These are phyloP conservation scores for Panaeolus papilionaceus DNA, from an alignment of 768 basidiomycete genomes.

Conservation along the genomic window DNA sequence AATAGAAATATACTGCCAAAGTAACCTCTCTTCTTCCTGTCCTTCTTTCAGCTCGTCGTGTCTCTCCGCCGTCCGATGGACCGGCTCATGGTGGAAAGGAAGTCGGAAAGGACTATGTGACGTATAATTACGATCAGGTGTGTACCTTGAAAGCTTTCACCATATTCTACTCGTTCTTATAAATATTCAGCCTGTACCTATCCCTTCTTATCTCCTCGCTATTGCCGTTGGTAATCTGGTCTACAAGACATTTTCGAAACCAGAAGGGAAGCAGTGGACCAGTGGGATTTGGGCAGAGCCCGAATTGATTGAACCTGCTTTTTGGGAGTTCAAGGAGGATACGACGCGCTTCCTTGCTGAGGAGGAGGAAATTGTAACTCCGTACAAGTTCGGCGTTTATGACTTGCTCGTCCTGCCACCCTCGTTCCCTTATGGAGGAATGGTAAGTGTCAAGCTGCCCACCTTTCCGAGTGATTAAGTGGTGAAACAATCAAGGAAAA, in stretches of 20 bases:
- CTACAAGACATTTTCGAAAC: slow-evolving; percentile 68
- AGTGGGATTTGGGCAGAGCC: slow-evolving; percentile 94
- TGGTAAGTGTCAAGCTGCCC: slow-evolving; percentile 54
- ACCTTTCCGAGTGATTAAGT: not conserved
- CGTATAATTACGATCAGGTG: slow-evolving; percentile 82
- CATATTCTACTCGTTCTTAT: not conserved
- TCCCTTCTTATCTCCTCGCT: slow-evolving; percentile 93
- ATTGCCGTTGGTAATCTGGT: slow-evolving; percentile 86
- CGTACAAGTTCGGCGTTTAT: slow-evolving; percentile 88
- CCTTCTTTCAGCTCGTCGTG: slow-evolving; percentile 82
- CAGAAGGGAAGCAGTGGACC: slow-evolving; percentile 74
- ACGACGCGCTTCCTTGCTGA: slow-evolving; percentile 78
- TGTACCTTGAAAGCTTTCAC: slow-evolving; percentile 23
- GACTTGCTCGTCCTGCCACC: slow-evolving; percentile 90
- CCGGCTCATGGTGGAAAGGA: slow-evolving; percentile 75
- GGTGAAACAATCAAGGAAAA: slow-evolving; percentile 66
- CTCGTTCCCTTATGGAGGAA: slow-evolving; percentile 92
- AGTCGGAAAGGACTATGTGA: slow-evolving; percentile 75
- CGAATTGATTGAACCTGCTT: slow-evolving; percentile 73
- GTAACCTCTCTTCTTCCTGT: slow-evolving; percentile 84
- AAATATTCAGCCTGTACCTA: slow-evolving; percentile 68
- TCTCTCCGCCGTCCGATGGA: slow-evolving; percentile 76
- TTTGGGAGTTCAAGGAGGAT: slow-evolving; percentile 90
- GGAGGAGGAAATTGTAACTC: slow-evolving; percentile 75
- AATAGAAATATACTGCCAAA: slow-evolving; percentile 81